Percentiles rank a stretch among this genome's conserved stretches.
Conservation (phyloP, 2,329 filamentous ascomycete genomes). For the Plenodomus biglobosus region DNA sequence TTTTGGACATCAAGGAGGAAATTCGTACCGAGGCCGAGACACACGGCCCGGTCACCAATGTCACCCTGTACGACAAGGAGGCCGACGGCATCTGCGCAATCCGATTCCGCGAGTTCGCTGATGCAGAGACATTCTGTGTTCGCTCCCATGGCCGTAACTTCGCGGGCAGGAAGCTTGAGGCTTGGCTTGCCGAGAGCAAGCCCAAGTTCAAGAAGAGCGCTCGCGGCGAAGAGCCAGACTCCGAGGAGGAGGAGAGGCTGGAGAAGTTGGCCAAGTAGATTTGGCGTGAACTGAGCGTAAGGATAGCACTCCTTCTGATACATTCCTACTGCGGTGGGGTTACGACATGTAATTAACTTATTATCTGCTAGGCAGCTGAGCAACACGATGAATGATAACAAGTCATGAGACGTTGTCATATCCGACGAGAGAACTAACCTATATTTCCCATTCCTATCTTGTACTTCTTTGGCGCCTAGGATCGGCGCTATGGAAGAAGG, state of each 20-base stretch:
- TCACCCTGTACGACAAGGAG: slow-evolving; percentile 87
- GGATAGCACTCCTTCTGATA: no score
- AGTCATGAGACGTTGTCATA: no score
- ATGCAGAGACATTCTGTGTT: slow-evolving; percentile 49
- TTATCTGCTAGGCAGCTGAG: no score
- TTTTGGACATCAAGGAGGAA: slow-evolving; percentile 92
- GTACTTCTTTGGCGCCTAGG: no score
- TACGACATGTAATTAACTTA: no score
- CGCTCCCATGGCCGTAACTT: slow-evolving; percentile 25
- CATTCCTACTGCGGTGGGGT: no score
- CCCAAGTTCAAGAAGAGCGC: slow-evolving; percentile 37
- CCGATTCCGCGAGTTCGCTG: slow-evolving; percentile 71
- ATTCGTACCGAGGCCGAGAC: slow-evolving; percentile 87
- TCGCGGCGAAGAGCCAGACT: slow-evolving; percentile 20
- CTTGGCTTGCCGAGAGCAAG: slow-evolving; percentile 30
- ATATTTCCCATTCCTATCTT: no score
- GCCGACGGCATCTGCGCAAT: slow-evolving; percentile 81
- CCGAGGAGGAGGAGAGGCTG: slow-evolving; percentile 28
- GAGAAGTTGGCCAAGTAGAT: slow-evolving; percentile 10
- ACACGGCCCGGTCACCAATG: slow-evolving; percentile 84
- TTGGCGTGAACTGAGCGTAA: not conserved
- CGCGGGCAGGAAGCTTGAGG: slow-evolving; percentile 15
- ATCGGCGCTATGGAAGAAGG: no score
- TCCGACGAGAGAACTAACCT: no score
- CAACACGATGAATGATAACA: no score